Evolutionary conservation across 345 rosid species (phyloP), one percentile per base, ranked within the genome.

Genomic region (Leavenworthia alabamica): DNA sequence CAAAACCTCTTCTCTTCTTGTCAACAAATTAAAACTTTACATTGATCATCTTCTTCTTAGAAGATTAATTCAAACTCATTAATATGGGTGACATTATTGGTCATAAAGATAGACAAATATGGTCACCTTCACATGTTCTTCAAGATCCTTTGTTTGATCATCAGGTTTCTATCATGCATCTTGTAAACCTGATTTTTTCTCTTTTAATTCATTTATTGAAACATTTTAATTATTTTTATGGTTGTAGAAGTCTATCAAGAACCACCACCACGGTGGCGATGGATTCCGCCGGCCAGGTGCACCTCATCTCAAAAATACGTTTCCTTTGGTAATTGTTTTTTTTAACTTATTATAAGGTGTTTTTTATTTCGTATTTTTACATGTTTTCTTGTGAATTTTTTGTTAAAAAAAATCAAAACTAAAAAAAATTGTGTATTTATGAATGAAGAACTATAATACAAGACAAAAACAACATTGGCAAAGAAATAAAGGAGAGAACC

Each of bases 41-140:
- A 10, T 43, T 65, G 70, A 15, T 32, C 24, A 0, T 55, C 71
- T 44, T 66, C 71, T 31, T 60, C 73, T 59, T 67, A 7, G 1
- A 31, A 49, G 52, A 22, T 22, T 58, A 14, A 29, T 58, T 66
- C 48, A 56, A 46, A 46, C 32, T 20, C 17, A 27, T 47, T 27
- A 48, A 40, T 40, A 29, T 74, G 54, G 80, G 67, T 16, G 86
- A 79, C 22, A 39, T 75, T 10, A 67, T 73, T 1, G 75, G 73
- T 29, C 75, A 75, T 49, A 80, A 80, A 63, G 81, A 84, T 71
- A 83, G 73, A 62, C 68, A 71, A 17, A 59, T 76, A 36, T 72
- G 83, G 75, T 63, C 67, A 22, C 84, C 90, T 42, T 82, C 87
- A n/a, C 81, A 64, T 46, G 70, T 68, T 68, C 70, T 73, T 0